Evolutionary conservation across 2,329 filamentous ascomycete genomes (phyloP), one percentile per base, ranked within the genome.

Genomic region (Davidsoniella virescens): DNA sequence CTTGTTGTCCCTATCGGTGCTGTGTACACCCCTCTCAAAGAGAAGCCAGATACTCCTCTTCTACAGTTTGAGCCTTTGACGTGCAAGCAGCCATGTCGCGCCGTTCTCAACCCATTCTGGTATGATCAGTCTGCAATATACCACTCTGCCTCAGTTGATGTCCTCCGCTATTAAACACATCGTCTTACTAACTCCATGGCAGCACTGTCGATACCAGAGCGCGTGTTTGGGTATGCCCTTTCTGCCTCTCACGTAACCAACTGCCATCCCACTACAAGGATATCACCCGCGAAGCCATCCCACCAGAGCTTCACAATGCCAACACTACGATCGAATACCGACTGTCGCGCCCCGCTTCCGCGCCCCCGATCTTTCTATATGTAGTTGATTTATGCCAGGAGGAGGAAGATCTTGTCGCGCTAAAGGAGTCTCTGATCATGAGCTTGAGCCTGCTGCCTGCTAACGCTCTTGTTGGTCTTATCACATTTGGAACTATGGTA

Each of bases 61-160:
- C 75, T 98, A 49, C 86, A 93, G 64, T 96, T 96, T 67, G 90
- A 96, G 67, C 92, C 92, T 16, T 87, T 98, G 40, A 88, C 85
- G 54, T 98, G 92, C 80, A 95, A 95, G 68, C 78, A 84, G 64
- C 92, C 92, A 55, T 98, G 92, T 67, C 83, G 88, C 65, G 90
- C 90, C 50, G 87, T 96, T 37, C 73, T 98, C 64, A 98, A 98
- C 64, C 92, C 92, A 42, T 96, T 88, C 72, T 95, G 90, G 87
- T 93, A 74, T 2, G 51, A 25, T n/a, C 10, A 18, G 10, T 9
- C 20, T 10, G 3, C 8, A 4, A 18, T 26, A 5, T 20, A 18
- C 20, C 5, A n/a, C 7, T 36, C n/a, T 14, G 8, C 5, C 7
- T 5, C 9, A 3, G 12, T n/a, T 26, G 25, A 3, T 20, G 9